Conservation (phyloP, 352 stramenopile genomes). For the Saprolegnia parasitica region DNA sequence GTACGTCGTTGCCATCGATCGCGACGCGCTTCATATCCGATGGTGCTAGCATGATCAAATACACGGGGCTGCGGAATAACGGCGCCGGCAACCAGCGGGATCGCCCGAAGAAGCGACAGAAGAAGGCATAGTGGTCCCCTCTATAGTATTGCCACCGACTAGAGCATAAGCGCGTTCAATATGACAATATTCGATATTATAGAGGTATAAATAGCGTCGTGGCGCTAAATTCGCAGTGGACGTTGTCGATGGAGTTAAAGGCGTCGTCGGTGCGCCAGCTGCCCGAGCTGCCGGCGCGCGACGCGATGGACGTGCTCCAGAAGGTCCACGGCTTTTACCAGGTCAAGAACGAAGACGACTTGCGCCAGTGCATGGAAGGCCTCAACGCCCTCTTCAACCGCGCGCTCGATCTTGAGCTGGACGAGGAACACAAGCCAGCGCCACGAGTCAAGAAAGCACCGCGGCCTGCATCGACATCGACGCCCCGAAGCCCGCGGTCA, state of each 20-base stretch:
- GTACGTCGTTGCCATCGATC: background rate
- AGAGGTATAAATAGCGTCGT: background rate
- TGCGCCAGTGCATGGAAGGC: constrained; percentile 22
- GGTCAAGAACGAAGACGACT: constrained; percentile 28
- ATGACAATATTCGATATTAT: too few species aligned
- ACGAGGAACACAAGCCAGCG: background rate
- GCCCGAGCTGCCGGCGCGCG: background rate
- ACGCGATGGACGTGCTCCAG: constrained; percentile 3
- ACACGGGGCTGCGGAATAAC: constrained; percentile 50
- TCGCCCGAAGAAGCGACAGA: constrained; percentile 23
- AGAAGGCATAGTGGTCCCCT: constrained; percentile 5
- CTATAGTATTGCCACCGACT: too few species aligned
- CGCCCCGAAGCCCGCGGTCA: background rate
- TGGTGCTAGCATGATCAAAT: constrained; percentile 62
- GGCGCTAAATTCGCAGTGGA: background rate
- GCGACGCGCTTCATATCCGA: background rate
- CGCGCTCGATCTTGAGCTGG: constrained; percentile 16
- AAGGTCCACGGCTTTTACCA: constrained; percentile 28
- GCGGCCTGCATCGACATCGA: background rate
- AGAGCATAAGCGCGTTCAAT: too few species aligned
- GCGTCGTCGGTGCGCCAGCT: too few species aligned
- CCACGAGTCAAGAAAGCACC: background rate
- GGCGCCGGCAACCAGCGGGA: background rate
- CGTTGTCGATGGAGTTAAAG: background rate
- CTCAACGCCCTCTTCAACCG: constrained; percentile 25